phyloP scores from a whole-genome alignment of 495 filamentous ascomycete genomes.

The Chaetomidium leptoderma region DNA sequence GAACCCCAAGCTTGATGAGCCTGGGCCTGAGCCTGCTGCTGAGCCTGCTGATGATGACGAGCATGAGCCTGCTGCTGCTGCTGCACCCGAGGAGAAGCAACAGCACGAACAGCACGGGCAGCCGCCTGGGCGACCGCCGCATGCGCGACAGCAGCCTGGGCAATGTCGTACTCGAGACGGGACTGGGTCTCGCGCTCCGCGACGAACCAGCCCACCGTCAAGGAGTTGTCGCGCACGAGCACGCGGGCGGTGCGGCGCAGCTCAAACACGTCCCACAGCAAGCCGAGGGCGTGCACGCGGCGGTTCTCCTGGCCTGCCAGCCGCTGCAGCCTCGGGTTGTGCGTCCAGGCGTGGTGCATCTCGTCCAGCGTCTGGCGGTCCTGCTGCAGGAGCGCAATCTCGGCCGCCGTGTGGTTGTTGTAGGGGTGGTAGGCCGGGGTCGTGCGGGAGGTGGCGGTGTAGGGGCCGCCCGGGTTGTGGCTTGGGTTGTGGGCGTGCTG shows the following conservation, averaged over 20 bases:
- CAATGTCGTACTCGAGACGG: neutral
- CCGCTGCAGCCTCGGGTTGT: neutral
- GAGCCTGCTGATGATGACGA: no score
- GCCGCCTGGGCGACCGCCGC: no score
- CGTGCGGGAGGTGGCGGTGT: conserved; percentile 4
- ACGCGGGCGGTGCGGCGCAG: conserved; percentile 9
- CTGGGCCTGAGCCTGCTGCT: no score
- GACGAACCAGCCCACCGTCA: conserved; percentile 20
- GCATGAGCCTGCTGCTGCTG: no score
- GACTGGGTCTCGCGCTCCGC: neutral
- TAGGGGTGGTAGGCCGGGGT: conserved; percentile 13
- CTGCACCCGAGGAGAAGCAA: no score
- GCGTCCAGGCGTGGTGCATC: conserved; percentile 14
- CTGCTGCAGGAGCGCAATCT: conserved; percentile 6
- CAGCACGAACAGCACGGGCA: no score
- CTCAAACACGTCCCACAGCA: conserved; percentile 21
- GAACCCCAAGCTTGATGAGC: no score
- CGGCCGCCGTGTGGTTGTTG: conserved; percentile 13
- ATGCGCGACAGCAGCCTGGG: no score
- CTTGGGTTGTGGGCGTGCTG: neutral
- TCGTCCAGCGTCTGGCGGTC: conserved; percentile 6
- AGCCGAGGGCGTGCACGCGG: neutral
- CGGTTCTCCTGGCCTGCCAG: neutral
- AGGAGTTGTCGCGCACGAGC: neutral
- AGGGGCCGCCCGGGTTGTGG: neutral